Conservation (phyloP, 129 eudicot genomes). For the Saussurea involucrata region DNA sequence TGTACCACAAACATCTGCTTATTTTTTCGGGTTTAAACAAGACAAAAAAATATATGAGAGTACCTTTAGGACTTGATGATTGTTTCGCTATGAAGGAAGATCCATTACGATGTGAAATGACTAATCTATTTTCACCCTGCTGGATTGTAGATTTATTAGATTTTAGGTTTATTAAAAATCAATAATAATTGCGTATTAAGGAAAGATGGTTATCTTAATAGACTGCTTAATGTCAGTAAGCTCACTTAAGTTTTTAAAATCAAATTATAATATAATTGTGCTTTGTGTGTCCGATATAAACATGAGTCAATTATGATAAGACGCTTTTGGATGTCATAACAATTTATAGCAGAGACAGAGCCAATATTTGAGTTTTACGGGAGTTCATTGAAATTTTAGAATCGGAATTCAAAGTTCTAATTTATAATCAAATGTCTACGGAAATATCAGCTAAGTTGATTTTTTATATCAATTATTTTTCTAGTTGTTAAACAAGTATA, state of each 20-base stretch:
- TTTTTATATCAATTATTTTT: too few species aligned
- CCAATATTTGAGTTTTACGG: too few species aligned
- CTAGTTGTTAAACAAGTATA: too few species aligned
- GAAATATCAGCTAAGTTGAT: too few species aligned
- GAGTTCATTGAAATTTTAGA: too few species aligned
- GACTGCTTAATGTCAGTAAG: not conserved
- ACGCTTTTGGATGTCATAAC: too few species aligned
- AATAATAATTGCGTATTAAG: not conserved
- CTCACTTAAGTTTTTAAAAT: not conserved
- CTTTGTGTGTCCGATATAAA: not conserved
- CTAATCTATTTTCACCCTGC: not conserved
- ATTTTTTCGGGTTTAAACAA: not conserved
- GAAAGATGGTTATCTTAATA: not conserved
- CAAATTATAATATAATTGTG: not conserved
- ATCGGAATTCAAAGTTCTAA: too few species aligned
- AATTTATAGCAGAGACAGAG: too few species aligned
- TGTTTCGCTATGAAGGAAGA: constrained; percentile 2
- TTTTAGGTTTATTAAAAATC: not conserved
- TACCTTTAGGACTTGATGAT: constrained; percentile 10
- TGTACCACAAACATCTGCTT: not conserved
- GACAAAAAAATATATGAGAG: not conserved
- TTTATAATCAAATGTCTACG: too few species aligned
- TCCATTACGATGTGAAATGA: constrained; percentile 2
- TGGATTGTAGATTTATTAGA: not conserved
- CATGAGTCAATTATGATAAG: not conserved